A percentile compares a stretch with the other conserved stretches of the same genome.
Conservation (phyloP, 2,329 filamentous ascomycete genomes). For the Fusarium pseudoanthophilum region DNA sequence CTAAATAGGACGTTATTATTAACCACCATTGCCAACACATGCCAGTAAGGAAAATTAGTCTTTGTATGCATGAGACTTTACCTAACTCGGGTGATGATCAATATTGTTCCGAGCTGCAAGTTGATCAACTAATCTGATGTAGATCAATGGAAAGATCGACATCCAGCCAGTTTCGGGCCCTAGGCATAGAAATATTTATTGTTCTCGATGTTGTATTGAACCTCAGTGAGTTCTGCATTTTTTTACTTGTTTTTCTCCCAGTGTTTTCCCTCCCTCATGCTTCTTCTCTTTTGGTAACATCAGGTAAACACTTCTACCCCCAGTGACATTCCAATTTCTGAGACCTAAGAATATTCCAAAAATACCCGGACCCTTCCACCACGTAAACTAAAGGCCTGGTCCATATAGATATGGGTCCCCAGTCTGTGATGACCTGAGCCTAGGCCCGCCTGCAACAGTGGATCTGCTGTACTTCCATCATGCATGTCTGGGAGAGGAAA, state of each 20-base stretch:
- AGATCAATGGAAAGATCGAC: conserved; percentile 12
- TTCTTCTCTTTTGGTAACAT: not conserved
- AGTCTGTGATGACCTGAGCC: conserved; percentile 11
- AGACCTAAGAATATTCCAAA: conserved; percentile 26
- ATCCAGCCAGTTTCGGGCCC: not conserved
- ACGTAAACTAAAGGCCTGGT: not conserved
- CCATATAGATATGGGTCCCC: conserved; percentile 7
- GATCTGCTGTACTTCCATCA: conserved; percentile 3
- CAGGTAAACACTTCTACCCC: not conserved
- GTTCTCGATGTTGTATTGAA: not conserved
- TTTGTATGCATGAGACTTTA: not conserved
- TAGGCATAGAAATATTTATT: conserved; percentile 5
- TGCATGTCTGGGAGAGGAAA: not conserved
- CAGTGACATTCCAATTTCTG: not conserved
- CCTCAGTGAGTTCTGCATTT: not conserved
- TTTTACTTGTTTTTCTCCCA: not conserved
- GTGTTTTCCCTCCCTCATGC: not conserved
- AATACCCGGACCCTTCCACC: conserved; percentile 9
- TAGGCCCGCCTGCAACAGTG: conserved; percentile 9
- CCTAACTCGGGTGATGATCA: not conserved
- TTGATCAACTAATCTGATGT: not conserved
- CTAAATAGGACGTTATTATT: not conserved
- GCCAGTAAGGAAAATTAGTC: not conserved
- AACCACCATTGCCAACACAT: not conserved
- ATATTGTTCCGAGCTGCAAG: not conserved